Percentiles rank a stretch among this genome's conserved stretches.
Conservation (phyloP, 2,329 filamentous ascomycete genomes). For the Pezizomycotina sp. region DNA sequence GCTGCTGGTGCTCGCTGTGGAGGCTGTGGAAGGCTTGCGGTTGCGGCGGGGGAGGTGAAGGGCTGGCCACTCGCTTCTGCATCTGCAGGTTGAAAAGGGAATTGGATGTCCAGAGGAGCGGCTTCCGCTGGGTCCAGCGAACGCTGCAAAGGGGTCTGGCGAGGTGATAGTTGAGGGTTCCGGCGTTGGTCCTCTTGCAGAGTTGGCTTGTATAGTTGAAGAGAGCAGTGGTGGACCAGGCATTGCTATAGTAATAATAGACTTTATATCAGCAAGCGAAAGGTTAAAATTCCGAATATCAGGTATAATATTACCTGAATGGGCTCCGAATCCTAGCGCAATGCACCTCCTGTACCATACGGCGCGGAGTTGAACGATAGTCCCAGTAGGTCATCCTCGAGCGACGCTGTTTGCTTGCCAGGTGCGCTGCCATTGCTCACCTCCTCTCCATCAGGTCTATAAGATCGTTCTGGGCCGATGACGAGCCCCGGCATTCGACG, state of each 20-base stretch:
- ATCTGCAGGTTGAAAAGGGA: slow-evolving; percentile 34
- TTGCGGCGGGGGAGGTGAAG: slow-evolving; percentile 34
- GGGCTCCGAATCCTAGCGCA: slow-evolving; percentile 59
- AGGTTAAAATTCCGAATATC: too few relatives aligned
- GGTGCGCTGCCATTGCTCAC: slow-evolving; percentile 29
- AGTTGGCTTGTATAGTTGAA: slow-evolving; percentile 45
- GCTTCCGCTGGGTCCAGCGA: slow-evolving; percentile 18
- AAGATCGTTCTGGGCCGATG: slow-evolving; percentile 36
- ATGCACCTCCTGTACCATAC: slow-evolving; percentile 65
- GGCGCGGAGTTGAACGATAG: slow-evolving; percentile 51
- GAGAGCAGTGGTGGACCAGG: slow-evolving; percentile 48
- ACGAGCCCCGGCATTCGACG: too few relatives aligned
- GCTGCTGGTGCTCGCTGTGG: slow-evolving; percentile 29
- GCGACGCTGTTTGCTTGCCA: slow-evolving; percentile 41
- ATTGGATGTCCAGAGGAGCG: slow-evolving; percentile 20
- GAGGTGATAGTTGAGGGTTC: slow-evolving; percentile 19
- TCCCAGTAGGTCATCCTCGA: slow-evolving; percentile 84
- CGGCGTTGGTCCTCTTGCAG: slow-evolving; percentile 30
- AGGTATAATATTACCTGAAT: slow-evolving; percentile 37
- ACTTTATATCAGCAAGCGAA: too few relatives aligned
- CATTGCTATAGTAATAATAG: slow-evolving; percentile 34
- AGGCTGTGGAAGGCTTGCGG: slow-evolving; percentile 29
- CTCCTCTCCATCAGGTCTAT: slow-evolving; percentile 49
- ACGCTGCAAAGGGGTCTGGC: slow-evolving; percentile 14
- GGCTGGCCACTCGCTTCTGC: slow-evolving; percentile 32